A percentile compares a stretch with the other conserved stretches of the same genome.
Conservation (phyloP, 805 yeast species). For the Candida nemodendra region DNA sequence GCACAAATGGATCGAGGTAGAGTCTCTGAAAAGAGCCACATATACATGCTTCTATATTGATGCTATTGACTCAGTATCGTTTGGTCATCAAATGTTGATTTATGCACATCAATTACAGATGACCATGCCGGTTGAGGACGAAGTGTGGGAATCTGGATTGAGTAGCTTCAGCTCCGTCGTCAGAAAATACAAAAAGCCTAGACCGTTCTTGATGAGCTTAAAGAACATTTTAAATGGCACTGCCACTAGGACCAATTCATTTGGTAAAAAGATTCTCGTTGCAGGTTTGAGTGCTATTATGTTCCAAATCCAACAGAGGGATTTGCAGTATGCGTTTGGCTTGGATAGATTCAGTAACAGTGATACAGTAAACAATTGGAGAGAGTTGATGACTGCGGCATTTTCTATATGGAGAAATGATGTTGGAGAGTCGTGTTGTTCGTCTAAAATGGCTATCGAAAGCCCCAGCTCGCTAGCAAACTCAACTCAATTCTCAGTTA, state of each 20-base stretch:
- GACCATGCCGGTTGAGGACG: slow-evolving; percentile 63
- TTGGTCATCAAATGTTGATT: slow-evolving; percentile 67
- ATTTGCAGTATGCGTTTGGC: slow-evolving; percentile 55
- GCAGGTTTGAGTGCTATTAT: slow-evolving; percentile 67
- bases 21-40: slow-evolving; percentile 73
- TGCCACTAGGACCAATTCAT: slow-evolving; percentile 47
- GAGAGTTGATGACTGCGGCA: slow-evolving; percentile 66
- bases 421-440: slow-evolving; percentile 37
- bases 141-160: slow-evolving; percentile 46
- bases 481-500: slow-evolving; percentile 32
- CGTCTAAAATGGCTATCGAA: slow-evolving; percentile 34
- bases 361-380: slow-evolving; percentile 53
- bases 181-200: slow-evolving; percentile 30
- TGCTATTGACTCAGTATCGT: slow-evolving; percentile 72
- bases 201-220: slow-evolving; percentile 54
- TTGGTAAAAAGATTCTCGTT: slow-evolving; percentile 65
- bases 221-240: slow-evolving; percentile 57
- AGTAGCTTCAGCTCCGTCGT: slow-evolving; percentile 20
- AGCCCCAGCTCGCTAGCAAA: slow-evolving; percentile 24
- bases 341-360: slow-evolving; percentile 35
- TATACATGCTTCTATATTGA: slow-evolving; percentile 81
- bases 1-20: slow-evolving; percentile 76
- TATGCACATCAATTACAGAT: slow-evolving; percentile 59
- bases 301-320: slow-evolving; percentile 72
- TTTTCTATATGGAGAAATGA: slow-evolving; percentile 67